Percentiles rank a stretch among this genome's conserved stretches.
These are phyloP conservation scores for Inga oerstediana DNA, from an alignment of 306 rosid species.

Conservation along the genomic window DNA sequence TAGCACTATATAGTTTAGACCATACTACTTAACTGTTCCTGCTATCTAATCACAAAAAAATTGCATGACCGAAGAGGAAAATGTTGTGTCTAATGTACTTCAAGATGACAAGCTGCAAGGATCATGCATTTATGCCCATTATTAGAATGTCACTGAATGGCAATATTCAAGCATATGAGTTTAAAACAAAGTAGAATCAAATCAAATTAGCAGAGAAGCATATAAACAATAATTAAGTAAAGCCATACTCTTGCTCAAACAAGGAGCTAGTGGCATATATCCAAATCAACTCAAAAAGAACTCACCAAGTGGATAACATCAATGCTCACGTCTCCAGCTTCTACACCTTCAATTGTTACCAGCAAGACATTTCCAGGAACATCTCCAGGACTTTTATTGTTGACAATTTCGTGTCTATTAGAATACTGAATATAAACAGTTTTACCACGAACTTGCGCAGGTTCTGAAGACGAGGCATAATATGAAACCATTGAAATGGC, in stretches of 20 bases:
- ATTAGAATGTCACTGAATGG: background rate
- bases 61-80: background rate
- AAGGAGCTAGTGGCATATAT: constrained; percentile 19
- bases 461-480: constrained; percentile 91
- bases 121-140: constrained; percentile 16
- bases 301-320: constrained; percentile 91
- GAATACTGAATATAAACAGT: constrained; percentile 93
- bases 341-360: constrained; percentile 91
- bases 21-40: background rate
- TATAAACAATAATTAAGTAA: background rate
- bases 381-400: constrained; percentile 94
- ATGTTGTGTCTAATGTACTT: background rate
- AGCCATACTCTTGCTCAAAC: constrained; percentile 8
- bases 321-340: constrained; percentile 95
- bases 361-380: constrained; percentile 91
- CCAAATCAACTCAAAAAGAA: constrained; percentile 22
- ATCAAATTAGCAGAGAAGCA: constrained; percentile 14
- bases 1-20: background rate
- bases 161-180: background rate
- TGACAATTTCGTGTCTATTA: constrained; percentile 88
- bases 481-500: constrained; percentile 94
- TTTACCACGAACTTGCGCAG: constrained; percentile 91
- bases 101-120: constrained; percentile 6
- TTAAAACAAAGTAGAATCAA: constrained; percentile 13
- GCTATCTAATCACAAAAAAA: background rate